These are phyloP conservation scores for Neolentinus lepideus DNA, from an alignment of 1,284 basidiomycete species.

Conservation along the genomic window DNA sequence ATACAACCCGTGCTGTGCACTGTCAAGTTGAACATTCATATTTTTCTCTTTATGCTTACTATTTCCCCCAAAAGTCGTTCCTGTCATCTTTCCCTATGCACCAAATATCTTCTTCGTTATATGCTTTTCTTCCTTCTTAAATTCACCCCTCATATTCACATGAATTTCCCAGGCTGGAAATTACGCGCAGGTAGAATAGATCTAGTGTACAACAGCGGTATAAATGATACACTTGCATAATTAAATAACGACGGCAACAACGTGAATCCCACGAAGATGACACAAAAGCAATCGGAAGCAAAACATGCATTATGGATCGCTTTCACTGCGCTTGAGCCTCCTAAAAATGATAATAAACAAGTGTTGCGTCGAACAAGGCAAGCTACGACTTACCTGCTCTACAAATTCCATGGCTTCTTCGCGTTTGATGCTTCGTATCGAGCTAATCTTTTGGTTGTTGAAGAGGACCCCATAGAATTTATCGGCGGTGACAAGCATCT, in stretches of 20 bases:
- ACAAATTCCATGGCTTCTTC: constrained; percentile 89
- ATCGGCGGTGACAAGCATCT: constrained; percentile 93
- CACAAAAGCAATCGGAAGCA: neutral
- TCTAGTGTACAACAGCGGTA: neutral
- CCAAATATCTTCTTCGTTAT: too few species aligned
- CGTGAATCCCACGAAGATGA: neutral
- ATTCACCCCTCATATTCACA: neutral
- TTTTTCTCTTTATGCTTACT: too few species aligned
- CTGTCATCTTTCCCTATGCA: too few species aligned
- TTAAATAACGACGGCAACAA: neutral
- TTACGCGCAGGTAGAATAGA: neutral
- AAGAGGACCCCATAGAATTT: constrained; percentile 99
- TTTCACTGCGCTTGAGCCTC: constrained; percentile 25
- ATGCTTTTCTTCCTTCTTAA: too few species aligned
- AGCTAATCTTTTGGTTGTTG: constrained; percentile 91
- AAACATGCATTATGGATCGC: constrained; percentile 3
- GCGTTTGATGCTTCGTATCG: constrained; percentile 74
- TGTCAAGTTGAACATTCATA: too few species aligned
- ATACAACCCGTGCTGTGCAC: too few species aligned
- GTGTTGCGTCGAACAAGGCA: neutral
- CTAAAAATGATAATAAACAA: constrained; percentile 8
- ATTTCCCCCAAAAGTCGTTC: too few species aligned
- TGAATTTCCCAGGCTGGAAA: neutral
- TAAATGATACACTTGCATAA: neutral
- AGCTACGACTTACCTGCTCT: constrained; percentile 51